Base-by-base conservation (phyloP, 768 basidiomycete genomes). In the Epithele typhae region DNA sequence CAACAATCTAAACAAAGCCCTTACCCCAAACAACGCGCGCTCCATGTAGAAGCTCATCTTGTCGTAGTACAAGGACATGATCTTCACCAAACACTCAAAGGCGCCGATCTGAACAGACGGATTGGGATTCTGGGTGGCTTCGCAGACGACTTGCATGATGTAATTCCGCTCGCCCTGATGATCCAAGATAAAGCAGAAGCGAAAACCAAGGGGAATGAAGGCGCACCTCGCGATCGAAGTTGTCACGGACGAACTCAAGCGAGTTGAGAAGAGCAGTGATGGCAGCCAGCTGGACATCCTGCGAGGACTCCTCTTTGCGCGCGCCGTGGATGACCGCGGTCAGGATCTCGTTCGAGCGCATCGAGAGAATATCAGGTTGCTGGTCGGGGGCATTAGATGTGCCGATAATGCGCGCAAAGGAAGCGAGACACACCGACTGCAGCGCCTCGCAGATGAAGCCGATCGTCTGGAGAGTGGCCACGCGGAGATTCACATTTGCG, bases 21-120 rank as follows among this genome's bases (percentile, higher is more conserved):
- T 46, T 69, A 96, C 94, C 35, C 96, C 96, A 60, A 98, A 99
- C 25, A 99, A 68, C 0, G 96, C 96, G 62, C 94, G 87, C 64
- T 99, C 96, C 96, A 99, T 99, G 74, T 99, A 99, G 64, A 95
- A 84, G 27, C 79, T 82, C 96, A 99, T 99, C 74, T 95, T 97
- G 59, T 95, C 94, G 66, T 99, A 99, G 72, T 98, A 99, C 46
- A 96, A 72, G 46, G 86, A 84, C 96, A 99, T 98, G 62, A 97
- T 96, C 59, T 84, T 80, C 24, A 98, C 95, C 12, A 99, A 73
- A 68, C 89, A 92, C 64, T 96, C 93, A 59, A 96, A 99, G 4
- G 96, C 87, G 24, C 84, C 91, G n/a, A 96, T 87, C 71, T 98
- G 95, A 27, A 98, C 93, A 27, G 76, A 66, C 3, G 87, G 80